Conservation (phyloP, 2,329 filamentous ascomycete species). For the Paecilomyces sp. region DNA sequence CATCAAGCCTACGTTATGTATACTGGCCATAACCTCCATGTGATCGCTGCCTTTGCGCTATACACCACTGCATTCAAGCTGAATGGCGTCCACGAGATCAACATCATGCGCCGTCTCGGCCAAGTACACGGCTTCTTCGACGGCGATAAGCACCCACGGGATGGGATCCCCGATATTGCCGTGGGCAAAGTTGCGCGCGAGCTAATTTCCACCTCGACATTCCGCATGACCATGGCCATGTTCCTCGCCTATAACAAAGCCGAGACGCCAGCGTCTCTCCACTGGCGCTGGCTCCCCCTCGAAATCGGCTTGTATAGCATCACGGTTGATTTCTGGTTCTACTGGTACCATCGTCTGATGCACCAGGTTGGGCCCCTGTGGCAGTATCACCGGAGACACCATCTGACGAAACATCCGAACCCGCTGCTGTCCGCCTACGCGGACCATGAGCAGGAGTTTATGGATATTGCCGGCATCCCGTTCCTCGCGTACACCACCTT, state of each 20-base stretch:
- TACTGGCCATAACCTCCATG: too few relatives aligned
- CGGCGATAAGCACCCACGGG: slow-evolving; percentile 34
- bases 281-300: slow-evolving; percentile 26
- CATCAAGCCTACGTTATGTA: too few relatives aligned
- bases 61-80: too few relatives aligned
- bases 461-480: slow-evolving; percentile 33
- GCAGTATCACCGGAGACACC: slow-evolving; percentile 36
- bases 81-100: too few relatives aligned
- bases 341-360: slow-evolving; percentile 33
- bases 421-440: slow-evolving; percentile 32
- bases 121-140: slow-evolving; percentile 28
- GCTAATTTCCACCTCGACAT: slow-evolving; percentile 20
- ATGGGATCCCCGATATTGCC: slow-evolving; percentile 32
- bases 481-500: slow-evolving; percentile 26
- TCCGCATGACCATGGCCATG: slow-evolving; percentile 20
- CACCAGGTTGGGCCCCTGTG: slow-evolving; percentile 30
- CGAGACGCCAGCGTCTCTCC: slow-evolving; percentile 12
- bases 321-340: slow-evolving; percentile 38
- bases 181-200: slow-evolving; percentile 21
- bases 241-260: slow-evolving; percentile 15
- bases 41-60: too few relatives aligned
- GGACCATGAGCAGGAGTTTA: slow-evolving; percentile 31
- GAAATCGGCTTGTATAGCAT: slow-evolving; percentile 32
- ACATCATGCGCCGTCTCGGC: too few relatives aligned
- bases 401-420: slow-evolving; percentile 36